Conservation (phyloP, 2,329 filamentous ascomycete genomes). For the Ophiostoma novo-ulmi region DNA sequence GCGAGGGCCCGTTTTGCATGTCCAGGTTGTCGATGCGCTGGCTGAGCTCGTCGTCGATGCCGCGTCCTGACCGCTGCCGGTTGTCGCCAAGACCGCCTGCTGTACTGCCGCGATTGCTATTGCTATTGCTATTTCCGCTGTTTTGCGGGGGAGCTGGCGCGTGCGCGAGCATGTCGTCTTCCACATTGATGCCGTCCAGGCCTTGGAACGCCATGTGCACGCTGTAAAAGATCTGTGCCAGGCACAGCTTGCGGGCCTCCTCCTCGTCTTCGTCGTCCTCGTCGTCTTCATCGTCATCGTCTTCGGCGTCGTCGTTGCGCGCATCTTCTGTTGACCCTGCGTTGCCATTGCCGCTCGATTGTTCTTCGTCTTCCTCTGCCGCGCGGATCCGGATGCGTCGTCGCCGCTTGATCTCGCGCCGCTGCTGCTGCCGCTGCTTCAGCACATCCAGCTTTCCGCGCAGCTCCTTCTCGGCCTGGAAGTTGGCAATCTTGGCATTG, state of each 20-base stretch:
- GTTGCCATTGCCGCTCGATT: background rate
- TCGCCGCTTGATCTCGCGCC: slow-evolving; percentile 21
- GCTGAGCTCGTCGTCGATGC: slow-evolving; percentile 50
- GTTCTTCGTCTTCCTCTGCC: background rate
- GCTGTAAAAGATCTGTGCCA: slow-evolving; percentile 68
- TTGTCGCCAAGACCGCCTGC: slow-evolving; percentile 35
- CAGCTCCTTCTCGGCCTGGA: slow-evolving; percentile 77
- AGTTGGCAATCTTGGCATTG: slow-evolving; percentile 79
- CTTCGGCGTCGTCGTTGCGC: background rate
- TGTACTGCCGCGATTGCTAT: slow-evolving; percentile 50
- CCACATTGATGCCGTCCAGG: slow-evolving; percentile 80
- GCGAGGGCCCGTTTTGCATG: slow-evolving; percentile 36
- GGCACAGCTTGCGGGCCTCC: slow-evolving; percentile 69
- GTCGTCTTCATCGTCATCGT: slow-evolving; percentile 13
- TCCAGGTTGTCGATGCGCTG: slow-evolving; percentile 48
- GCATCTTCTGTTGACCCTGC: slow-evolving; percentile 28
- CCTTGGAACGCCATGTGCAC: slow-evolving; percentile 78
- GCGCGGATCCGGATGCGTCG: slow-evolving; percentile 8
- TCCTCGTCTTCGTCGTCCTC: slow-evolving; percentile 69
- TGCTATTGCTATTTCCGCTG: slow-evolving; percentile 29
- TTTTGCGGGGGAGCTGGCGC: slow-evolving; percentile 52
- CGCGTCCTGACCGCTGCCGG: slow-evolving; percentile 27
- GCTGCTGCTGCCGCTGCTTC: slow-evolving; percentile 37
- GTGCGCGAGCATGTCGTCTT: slow-evolving; percentile 73
- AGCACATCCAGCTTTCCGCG: slow-evolving; percentile 69